Evolutionary conservation across 179 eudicot genomes (phyloP).

Genomic region (Nepenthes alata): DNA sequence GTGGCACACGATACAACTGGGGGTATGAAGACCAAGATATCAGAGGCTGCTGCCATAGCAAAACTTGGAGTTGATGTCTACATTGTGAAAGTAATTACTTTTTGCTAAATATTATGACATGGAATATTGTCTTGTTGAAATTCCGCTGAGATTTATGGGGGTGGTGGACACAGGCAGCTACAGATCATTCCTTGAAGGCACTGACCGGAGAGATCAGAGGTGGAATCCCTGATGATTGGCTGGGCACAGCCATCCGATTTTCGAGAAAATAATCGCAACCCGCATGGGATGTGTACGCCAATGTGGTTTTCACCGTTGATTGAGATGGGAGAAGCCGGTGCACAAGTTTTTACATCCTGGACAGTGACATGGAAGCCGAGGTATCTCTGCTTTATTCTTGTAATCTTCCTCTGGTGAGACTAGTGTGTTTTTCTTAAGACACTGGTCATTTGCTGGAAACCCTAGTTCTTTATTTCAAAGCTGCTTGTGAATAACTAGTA

Average conservation of each 20-base stretch:
- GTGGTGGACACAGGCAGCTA: slow-evolving; percentile 57
- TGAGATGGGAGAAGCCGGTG: too few relatives aligned
- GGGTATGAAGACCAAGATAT: slow-evolving; percentile 84
- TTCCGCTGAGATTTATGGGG: too few relatives aligned
- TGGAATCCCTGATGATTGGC: slow-evolving; percentile 61
- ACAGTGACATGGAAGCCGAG: too few relatives aligned
- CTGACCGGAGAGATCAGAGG: slow-evolving; percentile 47
- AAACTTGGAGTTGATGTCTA: slow-evolving; percentile 90
- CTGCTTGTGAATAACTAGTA: too few relatives aligned
- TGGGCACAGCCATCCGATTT: slow-evolving; percentile 73
- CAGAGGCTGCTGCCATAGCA: slow-evolving; percentile 92
- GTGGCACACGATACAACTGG: slow-evolving; percentile 96
- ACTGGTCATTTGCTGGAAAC: too few relatives aligned
- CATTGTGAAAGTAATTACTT: slow-evolving; percentile 56
- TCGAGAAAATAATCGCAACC: slow-evolving; percentile 14
- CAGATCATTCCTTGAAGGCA: slow-evolving; percentile 69
- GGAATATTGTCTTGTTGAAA: too few relatives aligned
- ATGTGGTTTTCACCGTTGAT: too few relatives aligned
- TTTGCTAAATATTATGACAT: neutral
- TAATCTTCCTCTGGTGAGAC: too few relatives aligned
- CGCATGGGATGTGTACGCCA: neutral
- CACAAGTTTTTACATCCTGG: too few relatives aligned
- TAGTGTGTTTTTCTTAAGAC: too few relatives aligned
- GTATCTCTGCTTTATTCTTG: too few relatives aligned
- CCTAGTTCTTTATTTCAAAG: too few relatives aligned